A percentile compares a stretch with the other conserved stretches of the same genome.
Evolutionary conservation across 345 rosid species (phyloP).

Genomic region (Salix purpurea): DNA sequence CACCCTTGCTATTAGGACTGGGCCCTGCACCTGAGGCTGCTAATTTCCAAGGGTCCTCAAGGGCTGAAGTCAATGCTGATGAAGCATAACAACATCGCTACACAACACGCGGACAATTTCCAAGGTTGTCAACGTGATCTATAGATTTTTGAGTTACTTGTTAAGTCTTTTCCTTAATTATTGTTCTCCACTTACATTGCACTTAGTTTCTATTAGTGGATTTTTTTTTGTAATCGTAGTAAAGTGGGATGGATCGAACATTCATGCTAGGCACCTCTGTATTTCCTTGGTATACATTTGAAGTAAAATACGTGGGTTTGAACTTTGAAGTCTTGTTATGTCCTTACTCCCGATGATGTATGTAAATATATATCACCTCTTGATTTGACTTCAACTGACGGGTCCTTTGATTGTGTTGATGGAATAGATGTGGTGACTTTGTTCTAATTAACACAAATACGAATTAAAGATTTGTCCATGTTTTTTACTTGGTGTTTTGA

Average conservation of each 20-base stretch:
- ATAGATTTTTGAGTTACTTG: background rate
- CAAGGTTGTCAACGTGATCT: background rate
- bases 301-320: background rate
- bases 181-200: background rate
- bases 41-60: conserved; percentile 11
- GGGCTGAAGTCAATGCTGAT: conserved; percentile 12
- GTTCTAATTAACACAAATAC: background rate
- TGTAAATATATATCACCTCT: background rate
- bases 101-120: background rate
- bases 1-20: conserved; percentile 59
- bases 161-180: background rate
- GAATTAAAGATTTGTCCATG: background rate
- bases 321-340: background rate
- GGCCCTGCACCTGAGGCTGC: conserved; percentile 30
- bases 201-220: background rate
- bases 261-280: background rate
- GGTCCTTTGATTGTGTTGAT: background rate
- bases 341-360: background rate
- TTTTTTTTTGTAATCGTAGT: background rate
- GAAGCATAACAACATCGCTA: background rate
- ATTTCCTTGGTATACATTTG: background rate
- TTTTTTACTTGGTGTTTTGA: background rate
- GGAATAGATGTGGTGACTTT: background rate
- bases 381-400: background rate
- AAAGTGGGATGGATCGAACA: background rate